A percentile compares a stretch with the other conserved stretches of the same genome.
These are phyloP conservation scores for Naematelia encephala DNA, from an alignment of 768 basidiomycete species.

Conservation along the genomic window DNA sequence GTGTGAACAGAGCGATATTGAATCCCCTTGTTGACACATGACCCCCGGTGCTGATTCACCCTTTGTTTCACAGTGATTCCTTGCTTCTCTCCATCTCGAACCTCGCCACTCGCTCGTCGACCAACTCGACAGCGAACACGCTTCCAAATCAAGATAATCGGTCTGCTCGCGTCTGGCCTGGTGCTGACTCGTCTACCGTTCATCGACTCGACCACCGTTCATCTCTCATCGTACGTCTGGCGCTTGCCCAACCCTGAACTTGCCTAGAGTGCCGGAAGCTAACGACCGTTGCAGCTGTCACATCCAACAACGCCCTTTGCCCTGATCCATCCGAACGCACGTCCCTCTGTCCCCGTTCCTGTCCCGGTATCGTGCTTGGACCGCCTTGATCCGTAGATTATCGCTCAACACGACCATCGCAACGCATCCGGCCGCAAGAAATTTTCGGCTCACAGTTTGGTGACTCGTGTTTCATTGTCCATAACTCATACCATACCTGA, in stretches of 20 bases:
- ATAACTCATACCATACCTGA: neutral
- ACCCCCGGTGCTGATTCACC: neutral
- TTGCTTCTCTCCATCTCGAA: neutral
- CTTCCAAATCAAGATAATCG: too few species aligned
- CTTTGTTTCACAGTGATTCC: neutral
- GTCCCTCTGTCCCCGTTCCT: neutral
- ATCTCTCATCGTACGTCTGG: neutral
- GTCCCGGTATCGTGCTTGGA: neutral
- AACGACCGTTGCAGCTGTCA: neutral
- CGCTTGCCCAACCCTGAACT: neutral
- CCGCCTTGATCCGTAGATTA: constrained; percentile 5
- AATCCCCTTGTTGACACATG: neutral
- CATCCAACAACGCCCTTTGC: neutral
- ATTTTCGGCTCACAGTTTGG: neutral
- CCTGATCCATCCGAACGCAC: neutral
- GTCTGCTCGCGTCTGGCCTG: too few species aligned
- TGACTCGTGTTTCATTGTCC: neutral
- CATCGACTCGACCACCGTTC: too few species aligned
- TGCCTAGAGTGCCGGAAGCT: neutral
- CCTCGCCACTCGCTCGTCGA: neutral
- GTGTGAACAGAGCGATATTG: too few species aligned
- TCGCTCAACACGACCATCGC: constrained; percentile 12
- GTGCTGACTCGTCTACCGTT: neutral
- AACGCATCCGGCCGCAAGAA: neutral
- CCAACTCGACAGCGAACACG: too few species aligned